Percentiles rank a stretch among this genome's conserved stretches.
These are phyloP conservation scores for Claviceps sp. DNA, from an alignment of 2,329 filamentous ascomycete genomes.

Conservation along the genomic window DNA sequence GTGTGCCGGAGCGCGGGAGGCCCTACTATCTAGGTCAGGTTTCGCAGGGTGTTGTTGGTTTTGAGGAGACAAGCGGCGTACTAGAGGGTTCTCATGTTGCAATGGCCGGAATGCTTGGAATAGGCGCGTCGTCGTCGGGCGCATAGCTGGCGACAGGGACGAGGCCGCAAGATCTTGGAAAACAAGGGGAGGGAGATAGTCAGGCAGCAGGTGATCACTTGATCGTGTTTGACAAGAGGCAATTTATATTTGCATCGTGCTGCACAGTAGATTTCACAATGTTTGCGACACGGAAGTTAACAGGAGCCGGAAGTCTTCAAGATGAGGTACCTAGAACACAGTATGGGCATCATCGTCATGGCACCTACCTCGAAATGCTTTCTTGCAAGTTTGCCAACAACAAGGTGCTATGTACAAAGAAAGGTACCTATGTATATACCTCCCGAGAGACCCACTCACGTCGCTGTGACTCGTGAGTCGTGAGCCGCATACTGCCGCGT, in stretches of 20 bases:
- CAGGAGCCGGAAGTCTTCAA: background rate
- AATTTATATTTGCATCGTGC: background rate
- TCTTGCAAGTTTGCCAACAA: too few species aligned
- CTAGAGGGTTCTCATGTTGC: conserved; percentile 77
- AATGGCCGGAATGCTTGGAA: conserved; percentile 19
- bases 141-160: conserved; percentile 19
- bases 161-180: background rate
- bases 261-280: background rate
- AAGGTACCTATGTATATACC: too few species aligned
- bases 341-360: background rate
- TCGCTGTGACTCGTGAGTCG: background rate
- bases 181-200: too few species aligned
- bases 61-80: conserved; percentile 24
- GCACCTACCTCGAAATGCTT: too few species aligned
- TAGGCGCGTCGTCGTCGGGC: conserved; percentile 21
- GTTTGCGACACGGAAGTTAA: too few species aligned
- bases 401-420: too few species aligned
- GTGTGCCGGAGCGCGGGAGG: conserved; percentile 60
- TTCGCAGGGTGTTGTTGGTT: background rate
- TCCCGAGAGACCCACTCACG: background rate
- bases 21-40: conserved; percentile 40
- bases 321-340: background rate
- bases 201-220: background rate
- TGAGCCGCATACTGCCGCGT: conserved; percentile 26
- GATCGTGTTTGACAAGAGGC: background rate